Conservation (phyloP, 176 grass and related monocot genomes). For the Typha latifolia region DNA sequence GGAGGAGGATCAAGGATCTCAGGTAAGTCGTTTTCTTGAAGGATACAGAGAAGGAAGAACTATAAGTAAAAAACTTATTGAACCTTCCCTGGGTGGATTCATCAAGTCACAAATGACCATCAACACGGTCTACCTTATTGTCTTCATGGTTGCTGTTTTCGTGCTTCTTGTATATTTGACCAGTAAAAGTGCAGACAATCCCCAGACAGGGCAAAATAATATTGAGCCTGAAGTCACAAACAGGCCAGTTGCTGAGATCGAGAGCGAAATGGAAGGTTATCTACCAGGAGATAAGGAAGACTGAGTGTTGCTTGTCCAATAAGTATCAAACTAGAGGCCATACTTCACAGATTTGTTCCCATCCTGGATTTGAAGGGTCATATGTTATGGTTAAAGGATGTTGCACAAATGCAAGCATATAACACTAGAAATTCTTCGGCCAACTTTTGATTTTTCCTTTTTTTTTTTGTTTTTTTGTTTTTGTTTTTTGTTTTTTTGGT, state of each 20-base stretch:
- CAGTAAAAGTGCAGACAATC: constrained; percentile 44
- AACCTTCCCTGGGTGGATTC: constrained; percentile 78
- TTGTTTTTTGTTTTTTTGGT: background rate
- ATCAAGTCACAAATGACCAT: constrained; percentile 63
- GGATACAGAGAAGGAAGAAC: constrained; percentile 85
- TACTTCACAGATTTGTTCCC: background rate
- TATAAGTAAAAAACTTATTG: constrained; percentile 68
- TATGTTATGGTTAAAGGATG: background rate
- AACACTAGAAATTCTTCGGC: no score
- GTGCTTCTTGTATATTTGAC: constrained; percentile 51
- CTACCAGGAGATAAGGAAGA: constrained; percentile 32
- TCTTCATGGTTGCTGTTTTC: constrained; percentile 61
- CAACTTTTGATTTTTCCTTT: background rate
- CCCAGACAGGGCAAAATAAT: constrained; percentile 16
- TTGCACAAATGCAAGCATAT: background rate
- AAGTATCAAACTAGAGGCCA: background rate
- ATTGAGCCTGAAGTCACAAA: background rate
- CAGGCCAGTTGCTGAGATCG: background rate
- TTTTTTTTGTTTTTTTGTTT: background rate
- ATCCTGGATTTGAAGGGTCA: background rate
- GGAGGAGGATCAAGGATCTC: constrained; percentile 59
- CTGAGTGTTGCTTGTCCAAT: background rate
- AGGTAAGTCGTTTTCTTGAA: constrained; percentile 85
- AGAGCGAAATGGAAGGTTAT: constrained; percentile 18
- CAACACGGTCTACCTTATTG: constrained; percentile 67